These are phyloP conservation scores for Fusarium luffae DNA, from an alignment of 2,329 filamentous ascomycete species.

Conservation along the genomic window DNA sequence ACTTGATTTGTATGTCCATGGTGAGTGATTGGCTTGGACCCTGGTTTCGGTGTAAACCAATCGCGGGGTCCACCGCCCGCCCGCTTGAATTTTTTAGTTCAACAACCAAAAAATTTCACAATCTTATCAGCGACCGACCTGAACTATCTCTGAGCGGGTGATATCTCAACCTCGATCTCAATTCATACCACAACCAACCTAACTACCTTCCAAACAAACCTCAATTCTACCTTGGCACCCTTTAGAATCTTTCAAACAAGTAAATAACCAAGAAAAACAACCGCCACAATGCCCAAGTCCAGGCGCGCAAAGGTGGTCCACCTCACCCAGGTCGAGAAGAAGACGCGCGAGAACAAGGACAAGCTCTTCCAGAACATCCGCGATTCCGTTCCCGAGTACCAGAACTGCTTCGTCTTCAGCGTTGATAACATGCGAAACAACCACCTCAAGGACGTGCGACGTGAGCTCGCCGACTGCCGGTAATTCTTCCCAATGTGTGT, in stretches of 20 bases:
- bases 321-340: constrained; percentile 91
- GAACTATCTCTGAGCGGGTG: constrained; percentile 12
- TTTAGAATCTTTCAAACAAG: no score
- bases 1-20: constrained; percentile 20
- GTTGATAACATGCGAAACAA: constrained; percentile 99
- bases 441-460: constrained; percentile 89
- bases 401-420: constrained; percentile 91
- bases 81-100: constrained; percentile 43
- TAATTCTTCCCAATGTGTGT: constrained; percentile 55
- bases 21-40: constrained; percentile 26
- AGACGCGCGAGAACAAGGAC: constrained; percentile 90
- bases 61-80: constrained; percentile 45
- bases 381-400: constrained; percentile 84
- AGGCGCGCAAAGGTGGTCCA: constrained; percentile 91
- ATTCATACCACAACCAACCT: constrained; percentile 11
- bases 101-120: constrained; percentile 48
- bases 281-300: constrained; percentile 86
- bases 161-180: constrained; percentile 16
- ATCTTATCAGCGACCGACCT: constrained; percentile 47
- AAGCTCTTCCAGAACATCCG: constrained; percentile 90
- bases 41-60: constrained; percentile 37
- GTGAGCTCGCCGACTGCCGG: constrained; percentile 86
- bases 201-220: background rate
- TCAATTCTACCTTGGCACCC: background rate
- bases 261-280: background rate